Percentiles rank a stretch among this genome's conserved stretches.
phyloP scores from a whole-genome alignment of 164 flowering plant species.

The Berberis vulgaris region DNA sequence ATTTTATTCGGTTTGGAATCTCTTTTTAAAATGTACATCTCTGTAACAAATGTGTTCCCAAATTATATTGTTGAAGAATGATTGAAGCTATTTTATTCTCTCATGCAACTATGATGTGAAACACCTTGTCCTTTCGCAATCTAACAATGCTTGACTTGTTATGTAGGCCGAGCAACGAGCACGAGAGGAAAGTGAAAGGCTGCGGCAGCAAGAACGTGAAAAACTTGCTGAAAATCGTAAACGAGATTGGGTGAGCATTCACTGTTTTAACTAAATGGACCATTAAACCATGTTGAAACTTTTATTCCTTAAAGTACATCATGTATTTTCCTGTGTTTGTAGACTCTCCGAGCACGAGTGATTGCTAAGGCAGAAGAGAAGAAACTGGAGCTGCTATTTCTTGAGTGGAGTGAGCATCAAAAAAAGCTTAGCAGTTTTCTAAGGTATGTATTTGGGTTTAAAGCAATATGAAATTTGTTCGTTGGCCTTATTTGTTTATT shows the following conservation, averaged over 20 bases:
- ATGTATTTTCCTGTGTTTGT: constrained; percentile 1
- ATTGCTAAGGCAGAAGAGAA: constrained; percentile 98
- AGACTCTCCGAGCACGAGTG: constrained; percentile 92
- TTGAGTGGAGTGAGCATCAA: constrained; percentile 95
- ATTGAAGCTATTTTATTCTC: too few species aligned
- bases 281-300: background rate
- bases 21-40: too few species aligned
- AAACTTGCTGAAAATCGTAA: constrained; percentile 82
- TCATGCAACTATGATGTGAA: too few species aligned
- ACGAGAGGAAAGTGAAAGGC: constrained; percentile 90
- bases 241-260: constrained; percentile 78
- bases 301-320: background rate
- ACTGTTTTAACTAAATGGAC: background rate
- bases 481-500: too few species aligned
- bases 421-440: constrained; percentile 76
- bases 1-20: too few species aligned
- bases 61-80: too few species aligned
- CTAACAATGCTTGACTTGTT: background rate
- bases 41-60: too few species aligned
- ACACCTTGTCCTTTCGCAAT: background rate
- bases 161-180: constrained; percentile 91
- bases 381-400: constrained; percentile 92
- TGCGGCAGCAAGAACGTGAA: constrained; percentile 95
- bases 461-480: too few species aligned
- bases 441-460: constrained; percentile 34